Evolutionary conservation across 2,329 filamentous ascomycete species (phyloP).

Genomic region (Akanthomyces lecanii): DNA sequence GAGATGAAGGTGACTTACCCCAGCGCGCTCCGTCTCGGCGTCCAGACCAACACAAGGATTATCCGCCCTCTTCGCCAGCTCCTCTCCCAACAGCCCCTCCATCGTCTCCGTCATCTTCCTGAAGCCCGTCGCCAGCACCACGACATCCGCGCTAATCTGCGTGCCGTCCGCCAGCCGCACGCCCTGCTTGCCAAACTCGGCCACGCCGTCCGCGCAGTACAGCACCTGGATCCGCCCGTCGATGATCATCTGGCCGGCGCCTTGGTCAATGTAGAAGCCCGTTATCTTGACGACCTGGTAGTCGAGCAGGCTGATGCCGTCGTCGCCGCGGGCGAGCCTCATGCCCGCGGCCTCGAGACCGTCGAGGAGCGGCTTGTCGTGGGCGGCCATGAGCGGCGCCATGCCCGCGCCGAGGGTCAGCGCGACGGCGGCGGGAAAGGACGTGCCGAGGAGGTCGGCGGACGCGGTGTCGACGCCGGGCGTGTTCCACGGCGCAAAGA

Average conservation of each 20-base stretch:
- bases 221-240: constrained; percentile 39
- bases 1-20: constrained; percentile 21
- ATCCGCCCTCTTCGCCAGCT: constrained; percentile 29
- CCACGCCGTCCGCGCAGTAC: constrained; percentile 28
- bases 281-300: constrained; percentile 36
- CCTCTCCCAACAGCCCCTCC: constrained; percentile 33
- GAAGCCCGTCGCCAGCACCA: constrained; percentile 41
- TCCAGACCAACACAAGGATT: constrained; percentile 36
- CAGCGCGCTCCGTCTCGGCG: constrained; percentile 28
- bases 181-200: constrained; percentile 26
- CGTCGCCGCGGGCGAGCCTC: constrained; percentile 31
- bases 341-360: constrained; percentile 48
- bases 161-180: constrained; percentile 30
- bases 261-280: constrained; percentile 42
- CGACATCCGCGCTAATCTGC: constrained; percentile 35
- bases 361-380: constrained; percentile 40
- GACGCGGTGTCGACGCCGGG: constrained; percentile 44
- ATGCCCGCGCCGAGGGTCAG: constrained; percentile 40
- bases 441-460: constrained; percentile 44
- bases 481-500: constrained; percentile 33
- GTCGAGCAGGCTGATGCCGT: constrained; percentile 33
- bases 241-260: constrained; percentile 35
- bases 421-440: constrained; percentile 42
- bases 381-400: constrained; percentile 36
- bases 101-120: constrained; percentile 35